These are phyloP conservation scores for Euphrasia confusa DNA, from an alignment of 257 asterid genomes.

Conservation along the genomic window DNA sequence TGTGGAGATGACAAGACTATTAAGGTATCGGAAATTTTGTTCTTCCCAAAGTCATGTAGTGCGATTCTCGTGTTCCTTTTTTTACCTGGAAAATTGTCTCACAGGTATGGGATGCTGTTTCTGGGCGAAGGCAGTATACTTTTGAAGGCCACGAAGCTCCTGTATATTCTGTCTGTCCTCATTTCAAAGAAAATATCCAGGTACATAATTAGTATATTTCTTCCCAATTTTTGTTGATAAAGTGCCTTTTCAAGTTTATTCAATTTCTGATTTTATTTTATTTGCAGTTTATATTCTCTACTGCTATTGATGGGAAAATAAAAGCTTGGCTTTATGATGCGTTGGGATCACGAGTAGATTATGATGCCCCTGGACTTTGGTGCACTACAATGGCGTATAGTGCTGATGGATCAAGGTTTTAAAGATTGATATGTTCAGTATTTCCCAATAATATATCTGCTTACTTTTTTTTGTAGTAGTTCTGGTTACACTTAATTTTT, in stretches of 20 bases:
- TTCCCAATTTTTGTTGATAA: neutral
- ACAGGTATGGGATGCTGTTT: constrained; percentile 93
- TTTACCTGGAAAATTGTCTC: constrained; percentile 25
- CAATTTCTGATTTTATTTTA: constrained; percentile 18
- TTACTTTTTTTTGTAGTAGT: neutral
- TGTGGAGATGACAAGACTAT: constrained; percentile 98
- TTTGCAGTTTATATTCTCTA: constrained; percentile 89
- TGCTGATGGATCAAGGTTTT: constrained; percentile 94
- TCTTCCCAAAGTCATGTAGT: constrained; percentile 16
- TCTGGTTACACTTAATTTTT: constrained; percentile 10
- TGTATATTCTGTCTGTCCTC: constrained; percentile 96
- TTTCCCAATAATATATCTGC: constrained; percentile 15
- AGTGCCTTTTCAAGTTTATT: constrained; percentile 15
- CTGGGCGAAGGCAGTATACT: constrained; percentile 60
- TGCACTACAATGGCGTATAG: constrained; percentile 97
- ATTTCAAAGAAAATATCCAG: constrained; percentile 53
- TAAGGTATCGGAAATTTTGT: constrained; percentile 44
- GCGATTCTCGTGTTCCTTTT: constrained; percentile 5
- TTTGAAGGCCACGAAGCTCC: constrained; percentile 99
- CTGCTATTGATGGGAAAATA: constrained; percentile 94
- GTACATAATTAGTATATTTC: constrained; percentile 21
- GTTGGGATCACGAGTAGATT: constrained; percentile 94
- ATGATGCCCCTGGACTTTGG: constrained; percentile 99
- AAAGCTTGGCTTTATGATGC: constrained; percentile 97
- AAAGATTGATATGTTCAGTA: constrained; percentile 18